Evolutionary conservation across 2,329 filamentous ascomycete genomes (phyloP).

Genomic region (Aurifilum marmelostoma): DNA sequence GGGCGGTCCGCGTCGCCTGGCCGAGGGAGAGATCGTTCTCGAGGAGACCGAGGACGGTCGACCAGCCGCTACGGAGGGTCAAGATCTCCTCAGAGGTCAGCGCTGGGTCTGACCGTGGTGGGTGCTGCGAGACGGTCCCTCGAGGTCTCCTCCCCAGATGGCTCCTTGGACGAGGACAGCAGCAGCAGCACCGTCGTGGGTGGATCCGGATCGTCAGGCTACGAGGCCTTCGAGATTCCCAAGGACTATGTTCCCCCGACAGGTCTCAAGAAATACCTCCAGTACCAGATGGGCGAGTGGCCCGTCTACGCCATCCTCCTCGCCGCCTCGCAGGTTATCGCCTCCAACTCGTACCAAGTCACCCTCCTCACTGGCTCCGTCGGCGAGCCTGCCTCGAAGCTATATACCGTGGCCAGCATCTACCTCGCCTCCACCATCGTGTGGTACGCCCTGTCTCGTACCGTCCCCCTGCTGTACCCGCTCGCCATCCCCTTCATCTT

Average conservation of each 20-base stretch:
- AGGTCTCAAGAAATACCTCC: conserved; percentile 54
- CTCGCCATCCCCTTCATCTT: conserved; percentile 61
- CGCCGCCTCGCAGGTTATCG: conserved; percentile 62
- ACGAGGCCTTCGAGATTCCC: conserved; percentile 28
- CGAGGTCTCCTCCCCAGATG: conserved; percentile 23
- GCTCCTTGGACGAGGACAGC: conserved; percentile 25
- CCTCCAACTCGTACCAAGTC: conserved; percentile 67
- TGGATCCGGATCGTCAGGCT: conserved; percentile 4
- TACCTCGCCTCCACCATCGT: conserved; percentile 58
- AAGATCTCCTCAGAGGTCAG: conserved; percentile 42
- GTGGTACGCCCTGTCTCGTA: conserved; percentile 65
- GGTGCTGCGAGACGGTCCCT: conserved; percentile 8
- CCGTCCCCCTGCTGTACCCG: conserved; percentile 55
- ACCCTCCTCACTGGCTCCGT: conserved; percentile 64
- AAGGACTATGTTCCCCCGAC: conserved; percentile 57
- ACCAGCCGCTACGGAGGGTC: conserved; percentile 35
- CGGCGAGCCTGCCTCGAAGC: conserved; percentile 58
- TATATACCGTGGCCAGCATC: conserved; percentile 61
- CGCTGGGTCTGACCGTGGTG: conserved; percentile 17
- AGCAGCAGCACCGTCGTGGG: conserved; percentile 3
- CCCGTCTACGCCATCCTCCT: conserved; percentile 62
- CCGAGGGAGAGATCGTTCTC: conserved; percentile 20
- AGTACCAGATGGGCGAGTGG: conserved; percentile 55
- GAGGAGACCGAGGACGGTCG: conserved; percentile 31
- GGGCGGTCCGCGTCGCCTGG: conserved; percentile 15